Conservation (phyloP, 192 early-diverging fungal species). For the Coemansia sp. region DNA sequence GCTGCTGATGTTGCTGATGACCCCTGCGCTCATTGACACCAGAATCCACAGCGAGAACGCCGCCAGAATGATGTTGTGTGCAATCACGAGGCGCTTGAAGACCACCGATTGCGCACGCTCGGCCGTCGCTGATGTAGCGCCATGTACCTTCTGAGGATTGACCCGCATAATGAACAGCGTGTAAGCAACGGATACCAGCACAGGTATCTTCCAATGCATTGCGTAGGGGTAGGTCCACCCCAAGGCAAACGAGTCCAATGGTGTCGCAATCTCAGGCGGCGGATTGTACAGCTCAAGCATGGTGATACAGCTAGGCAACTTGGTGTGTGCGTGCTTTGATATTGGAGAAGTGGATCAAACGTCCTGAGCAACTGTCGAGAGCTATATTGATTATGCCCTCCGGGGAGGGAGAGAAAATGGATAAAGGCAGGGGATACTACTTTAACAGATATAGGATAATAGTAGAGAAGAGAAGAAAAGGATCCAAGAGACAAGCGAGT, state of each 20-base stretch:
- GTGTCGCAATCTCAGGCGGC: conserved; percentile 28
- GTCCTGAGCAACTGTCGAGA: not conserved
- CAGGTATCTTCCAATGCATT: conserved; percentile 72
- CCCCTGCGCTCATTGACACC: conserved; percentile 58
- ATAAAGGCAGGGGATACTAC: not conserved
- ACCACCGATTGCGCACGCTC: conserved; percentile 32
- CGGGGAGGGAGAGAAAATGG: not conserved
- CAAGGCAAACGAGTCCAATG: conserved; percentile 60
- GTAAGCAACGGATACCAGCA: conserved; percentile 62
- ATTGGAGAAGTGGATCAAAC: not conserved
- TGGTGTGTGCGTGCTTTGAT: not conserved
- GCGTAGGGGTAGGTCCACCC: conserved; percentile 70
- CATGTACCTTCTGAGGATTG: conserved; percentile 36
- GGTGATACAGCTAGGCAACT: not conserved
- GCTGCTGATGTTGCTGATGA: conserved; percentile 56
- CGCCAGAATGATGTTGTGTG: conserved; percentile 73
- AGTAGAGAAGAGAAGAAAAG: not conserved
- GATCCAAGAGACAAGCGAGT: not conserved
- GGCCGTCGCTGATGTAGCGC: conserved; percentile 1
- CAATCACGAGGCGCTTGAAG: conserved; percentile 76
- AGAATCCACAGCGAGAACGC: conserved; percentile 74
- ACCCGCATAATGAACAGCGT: conserved; percentile 40
- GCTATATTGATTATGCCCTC: not conserved
- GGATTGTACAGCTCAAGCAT: conserved; percentile 46
- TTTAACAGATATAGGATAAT: not conserved